These are phyloP conservation scores for Boletus chippewaensis DNA, from an alignment of 1,284 basidiomycete genomes.

Conservation along the genomic window DNA sequence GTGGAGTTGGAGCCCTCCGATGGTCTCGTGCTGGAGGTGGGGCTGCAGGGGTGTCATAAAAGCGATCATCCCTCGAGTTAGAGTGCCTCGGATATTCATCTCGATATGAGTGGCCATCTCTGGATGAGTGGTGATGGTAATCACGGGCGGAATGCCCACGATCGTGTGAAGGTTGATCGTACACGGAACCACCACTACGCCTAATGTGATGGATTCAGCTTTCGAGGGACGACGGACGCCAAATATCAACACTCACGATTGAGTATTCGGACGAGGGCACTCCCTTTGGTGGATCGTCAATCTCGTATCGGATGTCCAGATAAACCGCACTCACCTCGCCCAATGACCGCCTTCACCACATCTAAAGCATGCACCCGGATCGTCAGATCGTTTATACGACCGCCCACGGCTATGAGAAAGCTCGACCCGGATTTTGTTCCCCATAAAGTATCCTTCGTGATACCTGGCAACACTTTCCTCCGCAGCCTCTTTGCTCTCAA, in stretches of 20 bases:
- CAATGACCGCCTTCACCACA: constrained; percentile 79
- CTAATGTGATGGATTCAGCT: constrained; percentile 11
- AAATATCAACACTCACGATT: constrained; percentile 34
- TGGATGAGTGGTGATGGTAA: constrained; percentile 41
- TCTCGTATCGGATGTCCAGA: constrained; percentile 1
- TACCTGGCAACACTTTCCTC: constrained; percentile 81
- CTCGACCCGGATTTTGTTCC: constrained; percentile 81
- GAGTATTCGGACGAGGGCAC: constrained; percentile 55
- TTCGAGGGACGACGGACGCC: not conserved
- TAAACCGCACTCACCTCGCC: constrained; percentile 55
- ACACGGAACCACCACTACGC: constrained; percentile 31
- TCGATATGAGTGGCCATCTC: constrained; percentile 46
- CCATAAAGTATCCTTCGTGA: constrained; percentile 81
- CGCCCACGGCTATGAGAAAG: constrained; percentile 74
- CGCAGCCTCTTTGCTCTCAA: constrained; percentile 69
- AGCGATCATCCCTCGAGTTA: constrained; percentile 44
- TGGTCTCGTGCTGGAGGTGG: constrained; percentile 43
- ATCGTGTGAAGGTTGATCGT: constrained; percentile 46
- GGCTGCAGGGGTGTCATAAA: constrained; percentile 52
- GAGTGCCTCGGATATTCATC: constrained; percentile 37
- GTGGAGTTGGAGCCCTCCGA: constrained; percentile 51
- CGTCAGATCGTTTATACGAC: constrained; percentile 67
- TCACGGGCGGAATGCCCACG: constrained; percentile 45
- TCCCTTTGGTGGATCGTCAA: constrained; percentile 43
- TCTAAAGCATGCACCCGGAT: constrained; percentile 79